phyloP scores from a whole-genome alignment of 495 filamentous ascomycete species.

The Xylaria sp. region DNA sequence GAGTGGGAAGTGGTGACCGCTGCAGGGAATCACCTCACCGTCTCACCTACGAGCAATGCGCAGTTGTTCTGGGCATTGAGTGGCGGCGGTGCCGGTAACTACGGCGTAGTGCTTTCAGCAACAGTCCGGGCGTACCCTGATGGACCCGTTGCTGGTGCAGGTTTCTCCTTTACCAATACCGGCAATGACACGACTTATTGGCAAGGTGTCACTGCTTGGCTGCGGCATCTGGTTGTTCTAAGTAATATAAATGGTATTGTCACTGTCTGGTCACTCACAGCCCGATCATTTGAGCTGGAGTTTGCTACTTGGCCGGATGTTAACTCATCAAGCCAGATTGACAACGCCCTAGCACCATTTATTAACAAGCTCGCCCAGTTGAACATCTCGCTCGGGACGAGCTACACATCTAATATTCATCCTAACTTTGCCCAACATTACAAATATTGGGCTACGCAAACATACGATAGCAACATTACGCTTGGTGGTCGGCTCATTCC shows the following conservation, averaged over 20 bases:
- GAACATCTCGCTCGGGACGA: background rate
- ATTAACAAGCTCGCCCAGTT: background rate
- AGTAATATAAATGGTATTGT: constrained; percentile 46
- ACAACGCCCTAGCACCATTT: background rate
- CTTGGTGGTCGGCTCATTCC: constrained; percentile 61
- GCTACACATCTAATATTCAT: background rate
- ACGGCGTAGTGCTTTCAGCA: constrained; percentile 55
- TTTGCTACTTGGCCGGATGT: background rate
- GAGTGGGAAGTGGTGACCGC: constrained; percentile 56
- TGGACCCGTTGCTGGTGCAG: constrained; percentile 16
- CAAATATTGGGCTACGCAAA: background rate
- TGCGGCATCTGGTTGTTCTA: background rate
- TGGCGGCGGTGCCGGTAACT: constrained; percentile 61
- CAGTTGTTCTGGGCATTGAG: constrained; percentile 66
- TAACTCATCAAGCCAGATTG: background rate
- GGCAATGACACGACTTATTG: background rate
- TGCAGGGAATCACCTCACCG: constrained; percentile 54
- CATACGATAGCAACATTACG: constrained; percentile 5
- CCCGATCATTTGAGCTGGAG: background rate
- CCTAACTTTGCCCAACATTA: background rate
- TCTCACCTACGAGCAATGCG: constrained; percentile 46
- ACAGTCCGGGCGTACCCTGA: constrained; percentile 46
- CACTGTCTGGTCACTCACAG: constrained; percentile 42
- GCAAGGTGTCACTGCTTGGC: background rate
- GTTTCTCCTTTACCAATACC: constrained; percentile 13